Evolutionary conservation across 2,329 filamentous ascomycete genomes (phyloP).

Genomic region (Graphilbum ipis-grandicollis): DNA sequence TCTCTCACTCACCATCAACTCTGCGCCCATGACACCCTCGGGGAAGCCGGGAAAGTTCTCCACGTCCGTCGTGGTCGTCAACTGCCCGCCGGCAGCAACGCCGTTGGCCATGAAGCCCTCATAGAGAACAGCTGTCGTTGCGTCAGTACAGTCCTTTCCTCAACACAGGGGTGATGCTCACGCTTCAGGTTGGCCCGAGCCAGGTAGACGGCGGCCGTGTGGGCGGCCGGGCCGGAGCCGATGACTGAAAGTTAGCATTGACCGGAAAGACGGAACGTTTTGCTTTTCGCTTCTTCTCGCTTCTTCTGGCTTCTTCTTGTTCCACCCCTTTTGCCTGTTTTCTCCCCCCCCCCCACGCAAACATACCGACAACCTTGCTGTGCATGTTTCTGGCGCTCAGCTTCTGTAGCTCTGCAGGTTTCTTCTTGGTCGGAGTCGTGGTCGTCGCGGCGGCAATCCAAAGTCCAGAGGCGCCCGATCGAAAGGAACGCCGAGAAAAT

Average conservation of each 20-base stretch:
- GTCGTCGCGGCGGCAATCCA: slow-evolving; percentile 55
- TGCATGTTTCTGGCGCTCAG: slow-evolving; percentile 52
- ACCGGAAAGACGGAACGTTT: no score
- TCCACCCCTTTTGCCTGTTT: no score
- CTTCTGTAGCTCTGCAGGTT: slow-evolving; percentile 17
- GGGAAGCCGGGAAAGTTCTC: slow-evolving; percentile 98
- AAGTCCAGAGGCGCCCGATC: slow-evolving; percentile 56
- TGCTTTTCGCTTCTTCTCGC: no score
- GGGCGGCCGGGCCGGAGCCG: slow-evolving; percentile 91
- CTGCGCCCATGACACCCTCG: slow-evolving; percentile 67
- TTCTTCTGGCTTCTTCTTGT: no score
- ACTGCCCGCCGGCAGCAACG: slow-evolving; percentile 86
- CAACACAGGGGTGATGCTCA: slow-evolving; percentile 21
- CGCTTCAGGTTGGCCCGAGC: slow-evolving; percentile 84
- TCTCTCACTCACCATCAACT: slow-evolving; percentile 48
- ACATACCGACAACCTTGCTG: slow-evolving; percentile 72
- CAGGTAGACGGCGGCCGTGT: slow-evolving; percentile 94
- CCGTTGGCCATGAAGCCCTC: slow-evolving; percentile 97
- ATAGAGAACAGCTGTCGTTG: slow-evolving; percentile 57
- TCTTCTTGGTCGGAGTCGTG: slow-evolving; percentile 37
- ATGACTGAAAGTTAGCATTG: no score
- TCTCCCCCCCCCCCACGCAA: no score
- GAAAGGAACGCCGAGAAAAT: slow-evolving; percentile 56
- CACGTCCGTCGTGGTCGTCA: slow-evolving; percentile 95
- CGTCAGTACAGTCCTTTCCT: background rate